A percentile compares a stretch with the other conserved stretches of the same genome.
phyloP scores from a whole-genome alignment of 73 alveolate genomes.

The Paramecium tetraurelia region DNA sequence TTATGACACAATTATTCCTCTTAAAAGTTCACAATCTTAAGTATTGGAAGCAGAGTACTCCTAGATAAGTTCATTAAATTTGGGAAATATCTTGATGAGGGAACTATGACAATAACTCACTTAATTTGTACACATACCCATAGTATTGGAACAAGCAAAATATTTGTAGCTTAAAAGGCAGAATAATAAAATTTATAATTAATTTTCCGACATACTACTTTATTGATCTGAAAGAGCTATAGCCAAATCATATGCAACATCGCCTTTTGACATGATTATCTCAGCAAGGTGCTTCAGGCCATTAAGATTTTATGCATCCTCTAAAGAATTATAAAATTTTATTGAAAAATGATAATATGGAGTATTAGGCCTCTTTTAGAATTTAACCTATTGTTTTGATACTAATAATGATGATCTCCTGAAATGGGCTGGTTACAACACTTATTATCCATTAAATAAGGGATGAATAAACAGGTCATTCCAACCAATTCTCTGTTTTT shows the following conservation, averaged over 20 bases:
- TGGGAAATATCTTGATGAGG: background rate
- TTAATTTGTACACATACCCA: background rate
- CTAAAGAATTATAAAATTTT: background rate
- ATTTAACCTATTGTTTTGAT: background rate
- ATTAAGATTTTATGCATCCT: background rate
- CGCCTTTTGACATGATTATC: background rate
- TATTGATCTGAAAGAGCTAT: background rate
- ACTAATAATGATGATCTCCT: background rate
- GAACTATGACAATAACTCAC: background rate
- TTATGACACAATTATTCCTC: background rate
- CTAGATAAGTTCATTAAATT: background rate
- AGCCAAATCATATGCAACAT: slow-evolving; percentile 7
- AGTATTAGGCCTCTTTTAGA: background rate
- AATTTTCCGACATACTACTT: background rate
- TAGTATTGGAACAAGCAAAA: background rate
- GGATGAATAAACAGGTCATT: background rate
- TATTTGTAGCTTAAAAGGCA: background rate
- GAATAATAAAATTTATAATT: background rate
- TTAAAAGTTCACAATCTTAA: background rate
- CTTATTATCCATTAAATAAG: background rate
- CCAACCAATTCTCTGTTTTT: background rate
- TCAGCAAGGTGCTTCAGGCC: background rate
- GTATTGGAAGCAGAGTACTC: background rate
- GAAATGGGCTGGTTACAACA: background rate
- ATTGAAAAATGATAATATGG: slow-evolving; percentile 1